Conservation (phyloP, 1,139 yeast species). For the Hyphopichia pseudoburtonii region DNA sequence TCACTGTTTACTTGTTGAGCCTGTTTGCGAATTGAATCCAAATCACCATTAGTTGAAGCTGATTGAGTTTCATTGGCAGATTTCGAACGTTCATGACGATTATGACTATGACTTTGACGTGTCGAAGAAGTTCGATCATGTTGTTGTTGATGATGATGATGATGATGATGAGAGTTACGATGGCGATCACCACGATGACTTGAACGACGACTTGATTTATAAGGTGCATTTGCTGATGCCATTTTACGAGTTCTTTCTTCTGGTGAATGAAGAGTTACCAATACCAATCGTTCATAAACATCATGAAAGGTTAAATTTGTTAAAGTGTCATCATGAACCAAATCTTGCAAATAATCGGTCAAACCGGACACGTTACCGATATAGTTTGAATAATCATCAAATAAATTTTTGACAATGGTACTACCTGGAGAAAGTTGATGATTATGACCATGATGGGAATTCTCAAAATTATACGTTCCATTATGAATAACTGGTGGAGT, state of each 20-base stretch:
- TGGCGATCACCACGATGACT: constrained; percentile 1
- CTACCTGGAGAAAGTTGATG: constrained; percentile 8
- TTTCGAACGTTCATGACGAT: not conserved
- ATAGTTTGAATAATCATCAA: constrained; percentile 50
- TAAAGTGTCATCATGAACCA: constrained; percentile 27
- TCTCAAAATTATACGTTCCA: not conserved
- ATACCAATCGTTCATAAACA: constrained; percentile 71
- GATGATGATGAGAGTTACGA: constrained; percentile 1
- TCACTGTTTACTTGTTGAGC: not conserved
- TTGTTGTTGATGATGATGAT: constrained; percentile 2
- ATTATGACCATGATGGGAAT: constrained; percentile 4
- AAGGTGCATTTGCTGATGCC: constrained; percentile 1
- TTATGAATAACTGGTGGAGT: not conserved
- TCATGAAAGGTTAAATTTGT: constrained; percentile 57
- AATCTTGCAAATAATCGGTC: constrained; percentile 22
- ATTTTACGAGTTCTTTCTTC: constrained; percentile 27
- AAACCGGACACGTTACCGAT: constrained; percentile 35
- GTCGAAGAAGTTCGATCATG: not conserved
- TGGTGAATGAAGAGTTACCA: constrained; percentile 75
- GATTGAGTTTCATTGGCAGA: not conserved
- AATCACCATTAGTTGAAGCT: not conserved
- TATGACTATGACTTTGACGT: not conserved
- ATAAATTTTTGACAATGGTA: constrained; percentile 37
- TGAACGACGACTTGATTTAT: constrained; percentile 3
- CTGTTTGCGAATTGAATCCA: not conserved